These are phyloP conservation scores for Chlorociboria aeruginascens DNA, from an alignment of 495 filamentous ascomycete species.

Conservation along the genomic window DNA sequence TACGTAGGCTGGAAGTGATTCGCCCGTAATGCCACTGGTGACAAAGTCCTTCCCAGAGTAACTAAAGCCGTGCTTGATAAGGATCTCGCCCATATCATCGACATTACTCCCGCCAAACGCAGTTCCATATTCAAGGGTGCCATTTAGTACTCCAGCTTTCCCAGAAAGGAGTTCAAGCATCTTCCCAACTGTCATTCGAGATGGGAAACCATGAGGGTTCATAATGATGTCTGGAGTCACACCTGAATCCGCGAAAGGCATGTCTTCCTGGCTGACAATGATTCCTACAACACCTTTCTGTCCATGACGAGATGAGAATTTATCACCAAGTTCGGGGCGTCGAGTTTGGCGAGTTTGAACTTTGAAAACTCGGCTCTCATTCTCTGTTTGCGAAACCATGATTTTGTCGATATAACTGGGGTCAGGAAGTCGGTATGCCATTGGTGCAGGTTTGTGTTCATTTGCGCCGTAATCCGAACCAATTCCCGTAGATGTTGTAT, in stretches of 20 bases:
- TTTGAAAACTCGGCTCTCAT: conserved; percentile 71
- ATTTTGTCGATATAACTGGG: conserved; percentile 88
- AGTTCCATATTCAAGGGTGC: conserved; percentile 70
- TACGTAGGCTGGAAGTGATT: conserved; percentile 86
- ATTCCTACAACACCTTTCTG: conserved; percentile 97
- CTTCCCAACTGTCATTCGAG: conserved; percentile 98
- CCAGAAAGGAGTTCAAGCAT: conserved; percentile 91
- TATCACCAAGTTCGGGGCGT: conserved; percentile 88
- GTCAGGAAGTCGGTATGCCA: conserved; percentile 75
- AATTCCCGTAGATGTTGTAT: conserved; percentile 50
- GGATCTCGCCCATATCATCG: conserved; percentile 73
- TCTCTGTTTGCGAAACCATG: conserved; percentile 76
- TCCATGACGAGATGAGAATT: conserved; percentile 97
- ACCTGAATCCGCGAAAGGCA: conserved; percentile 89
- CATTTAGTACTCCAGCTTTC: conserved; percentile 79
- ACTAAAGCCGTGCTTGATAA: conserved; percentile 81
- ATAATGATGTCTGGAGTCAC: conserved; percentile 97
- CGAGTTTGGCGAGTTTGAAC: conserved; percentile 87
- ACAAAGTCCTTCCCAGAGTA: conserved; percentile 96
- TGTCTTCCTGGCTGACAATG: conserved; percentile 88
- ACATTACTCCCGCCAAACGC: conserved; percentile 91
- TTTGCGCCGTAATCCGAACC: conserved; percentile 50
- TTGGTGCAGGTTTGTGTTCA: conserved; percentile 53
- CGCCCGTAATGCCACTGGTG: conserved; percentile 89
- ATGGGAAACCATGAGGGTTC: conserved; percentile 99